Evolutionary conservation across 768 basidiomycete species (phyloP), one percentile per base, ranked within the genome.

Genomic region (Psilocybe cubensis): DNA sequence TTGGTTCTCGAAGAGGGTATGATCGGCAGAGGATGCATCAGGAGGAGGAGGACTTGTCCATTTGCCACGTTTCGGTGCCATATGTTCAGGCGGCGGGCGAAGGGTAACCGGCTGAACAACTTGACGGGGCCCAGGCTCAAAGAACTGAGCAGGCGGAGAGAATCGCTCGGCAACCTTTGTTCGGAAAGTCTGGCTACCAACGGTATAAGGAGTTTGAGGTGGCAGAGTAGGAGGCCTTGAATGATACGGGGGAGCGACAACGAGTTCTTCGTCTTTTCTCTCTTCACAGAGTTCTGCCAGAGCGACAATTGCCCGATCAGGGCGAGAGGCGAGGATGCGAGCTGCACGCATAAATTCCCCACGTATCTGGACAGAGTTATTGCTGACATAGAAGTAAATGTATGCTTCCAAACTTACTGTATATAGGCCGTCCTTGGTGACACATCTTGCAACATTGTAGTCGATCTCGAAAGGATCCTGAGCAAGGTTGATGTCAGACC

Each of bases 321-420:
- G 93, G 27, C 89, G 88, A 60, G 80, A 76, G 10, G 87, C 80
- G 29, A 99, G 78, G 55, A 98, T 92, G 54, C 94, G 83, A 21
- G 89, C 87, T 4, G 96, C 96, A 31, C 96, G 89, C 93, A 96
- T 96, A 71, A 99, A 96, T 76, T 98, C 96, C 8, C 96, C 96
- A 12, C 96, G 95, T 67, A 99, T 95, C 96, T 98, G 63, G 28
- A 18, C 48, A 25, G 17, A 47, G 7, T 35, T 1, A 6, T 42
- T 24, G 44, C 44, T 52, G 24, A 29, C 49, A 38, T 31, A 24
- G 42, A 42, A 46, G 28, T 29, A 33, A 20, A 69, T n/a, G 28
- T 12, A 48, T 18, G 25, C 18, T 17, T 18, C 6, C 10, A 2
- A n/a, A 31, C 84, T 65, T 67, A 96, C 96, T 40, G 92, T 94